Evolutionary conservation across 1,139 yeast genomes (phyloP).

Genomic region (Diutina mesorugosa): DNA sequence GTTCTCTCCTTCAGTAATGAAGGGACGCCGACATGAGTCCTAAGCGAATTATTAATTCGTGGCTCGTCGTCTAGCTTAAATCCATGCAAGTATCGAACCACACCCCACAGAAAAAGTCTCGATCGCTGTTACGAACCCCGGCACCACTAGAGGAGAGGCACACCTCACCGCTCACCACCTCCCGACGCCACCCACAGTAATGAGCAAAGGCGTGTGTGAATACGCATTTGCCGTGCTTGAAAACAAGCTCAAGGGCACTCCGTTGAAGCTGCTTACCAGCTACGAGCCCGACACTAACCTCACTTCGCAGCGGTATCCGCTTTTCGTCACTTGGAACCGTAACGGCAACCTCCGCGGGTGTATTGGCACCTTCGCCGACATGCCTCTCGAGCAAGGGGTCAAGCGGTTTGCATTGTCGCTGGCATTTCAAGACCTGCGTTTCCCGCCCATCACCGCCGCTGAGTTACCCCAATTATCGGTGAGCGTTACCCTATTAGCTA

Average conservation of each 20-base stretch:
- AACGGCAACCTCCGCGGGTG: conserved; percentile 57
- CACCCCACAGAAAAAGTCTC: background rate
- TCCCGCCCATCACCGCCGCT: conserved; percentile 41
- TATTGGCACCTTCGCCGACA: conserved; percentile 66
- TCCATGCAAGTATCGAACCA: background rate
- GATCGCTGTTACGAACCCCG: background rate
- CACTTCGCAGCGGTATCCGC: conserved; percentile 11
- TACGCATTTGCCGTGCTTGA: background rate
- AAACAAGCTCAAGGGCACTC: background rate
- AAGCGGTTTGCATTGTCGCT: conserved; percentile 51
- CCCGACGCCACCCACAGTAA: background rate
- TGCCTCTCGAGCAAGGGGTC: conserved; percentile 43
- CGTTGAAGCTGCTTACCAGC: background rate
- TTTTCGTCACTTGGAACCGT: conserved; percentile 83
- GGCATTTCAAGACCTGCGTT: conserved; percentile 66
- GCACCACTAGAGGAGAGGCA: background rate
- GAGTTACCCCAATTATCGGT: conserved; percentile 42
- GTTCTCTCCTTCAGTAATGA: no score
- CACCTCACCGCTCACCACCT: background rate
- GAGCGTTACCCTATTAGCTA: conserved; percentile 51
- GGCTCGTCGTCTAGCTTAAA: background rate
- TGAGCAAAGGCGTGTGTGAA: background rate
- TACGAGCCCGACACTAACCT: background rate
- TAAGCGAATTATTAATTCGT: background rate
- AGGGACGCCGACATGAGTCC: no score